Evolutionary conservation across 805 yeast genomes (phyloP).

Genomic region (Sugiyamaella valdiviana): DNA sequence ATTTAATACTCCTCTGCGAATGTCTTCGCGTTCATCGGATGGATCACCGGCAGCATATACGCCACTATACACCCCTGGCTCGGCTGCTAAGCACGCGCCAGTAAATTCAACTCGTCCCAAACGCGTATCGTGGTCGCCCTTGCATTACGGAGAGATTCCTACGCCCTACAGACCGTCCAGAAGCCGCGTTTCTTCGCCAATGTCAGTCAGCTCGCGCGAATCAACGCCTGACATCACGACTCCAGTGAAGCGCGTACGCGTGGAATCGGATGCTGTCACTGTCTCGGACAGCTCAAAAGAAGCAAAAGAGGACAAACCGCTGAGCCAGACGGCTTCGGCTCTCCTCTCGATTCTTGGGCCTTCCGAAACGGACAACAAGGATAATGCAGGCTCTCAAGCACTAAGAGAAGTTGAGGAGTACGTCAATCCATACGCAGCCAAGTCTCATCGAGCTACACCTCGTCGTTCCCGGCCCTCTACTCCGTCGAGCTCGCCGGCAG

Average conservation of each 20-base stretch:
- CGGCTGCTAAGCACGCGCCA: neutral
- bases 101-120: neutral
- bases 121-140: neutral
- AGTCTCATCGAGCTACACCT: constrained; percentile 3
- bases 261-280: neutral
- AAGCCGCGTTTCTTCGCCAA: neutral
- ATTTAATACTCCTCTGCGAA: neutral
- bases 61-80: constrained; percentile 3
- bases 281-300: neutral
- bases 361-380: constrained; percentile 18
- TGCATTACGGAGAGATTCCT: constrained; percentile 11
- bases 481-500: neutral
- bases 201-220: neutral
- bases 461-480: neutral
- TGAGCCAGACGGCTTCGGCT: constrained; percentile 46
- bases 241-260: neutral
- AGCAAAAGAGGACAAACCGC: constrained; percentile 11
- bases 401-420: constrained; percentile 25
- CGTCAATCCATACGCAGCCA: constrained; percentile 41
- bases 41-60: neutral
- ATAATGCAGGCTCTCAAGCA: constrained; percentile 12
- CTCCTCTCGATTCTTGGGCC: constrained; percentile 40
- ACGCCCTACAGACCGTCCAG: constrained; percentile 12
- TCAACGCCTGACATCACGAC: neutral
- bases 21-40: neutral